Base-by-base conservation (phyloP, 1,284 basidiomycete species). In the Paramarasmius palmivorus region DNA sequence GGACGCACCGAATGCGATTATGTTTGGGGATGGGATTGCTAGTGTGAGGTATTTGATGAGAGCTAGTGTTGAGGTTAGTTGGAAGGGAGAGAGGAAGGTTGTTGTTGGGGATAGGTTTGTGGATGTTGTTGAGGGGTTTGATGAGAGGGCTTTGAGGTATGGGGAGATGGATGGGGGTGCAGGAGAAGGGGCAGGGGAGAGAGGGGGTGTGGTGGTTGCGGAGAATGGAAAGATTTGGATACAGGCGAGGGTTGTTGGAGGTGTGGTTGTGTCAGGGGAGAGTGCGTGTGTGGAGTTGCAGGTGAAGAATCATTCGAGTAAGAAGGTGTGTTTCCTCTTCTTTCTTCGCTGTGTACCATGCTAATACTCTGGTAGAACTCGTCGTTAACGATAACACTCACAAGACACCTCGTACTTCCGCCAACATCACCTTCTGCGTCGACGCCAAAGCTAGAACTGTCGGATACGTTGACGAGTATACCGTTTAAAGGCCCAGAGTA, bases 211-310 rank as follows among this genome's bases (percentile, higher is more conserved):
- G 1, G 75, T 81, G 10, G 81, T 92, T 20, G 85, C 83, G 0
- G 90, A 92, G 65, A 81, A 79, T 57, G 90, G 89, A 8, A 90
- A 87, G 68, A 75, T 92, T 26, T 90, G 88, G 84, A 78, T 81
- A 38, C 86, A 88, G 61, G 88, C 79, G 1, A 79, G 72, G 49
- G 64, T 91, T 10, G 69, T 87, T 14, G 86, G 83, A 25, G 82
- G 79, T 4, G 69, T 86, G 20, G 61, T 87, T 29, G 75, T 90
- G 9, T 81, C 84, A 17, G 89, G 89, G 4, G 81, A 84, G 61
- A 80, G 78, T 57, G 83, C 79, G 14, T 87, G 85, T 62, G 73
- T 92, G 37, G 85, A 90, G 60, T 67, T 92, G 47, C 82, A 86
- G 56, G 84, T 91, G 41, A 90, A 84, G 73, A 92, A 92, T 61